Evolutionary conservation across 305 asterid species (phyloP).

Genomic region (Plantago lanceolata): DNA sequence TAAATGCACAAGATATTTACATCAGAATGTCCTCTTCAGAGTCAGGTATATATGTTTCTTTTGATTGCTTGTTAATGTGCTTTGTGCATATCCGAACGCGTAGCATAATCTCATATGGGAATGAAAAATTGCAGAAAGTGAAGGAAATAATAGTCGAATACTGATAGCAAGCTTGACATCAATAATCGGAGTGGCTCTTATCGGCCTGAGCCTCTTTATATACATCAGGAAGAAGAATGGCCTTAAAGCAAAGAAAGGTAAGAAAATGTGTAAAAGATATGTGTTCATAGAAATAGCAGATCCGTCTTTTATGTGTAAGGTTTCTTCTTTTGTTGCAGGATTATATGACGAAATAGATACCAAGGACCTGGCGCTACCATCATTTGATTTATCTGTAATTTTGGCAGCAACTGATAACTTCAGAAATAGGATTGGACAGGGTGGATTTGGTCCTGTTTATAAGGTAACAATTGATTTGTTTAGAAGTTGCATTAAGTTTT

Average conservation of each 20-base stretch:
- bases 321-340: neutral
- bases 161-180: slow-evolving; percentile 23
- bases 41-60: neutral
- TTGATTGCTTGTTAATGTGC: neutral
- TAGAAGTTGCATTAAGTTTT: too few species aligned
- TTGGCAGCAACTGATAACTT: slow-evolving; percentile 23
- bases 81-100: too few species aligned
- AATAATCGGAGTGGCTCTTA: slow-evolving; percentile 18
- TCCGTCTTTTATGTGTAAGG: too few species aligned
- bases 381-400: slow-evolving; percentile 22
- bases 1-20: slow-evolving; percentile 10
- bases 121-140: slow-evolving; percentile 13
- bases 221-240: slow-evolving; percentile 12
- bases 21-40: slow-evolving; percentile 17
- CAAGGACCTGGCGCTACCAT: slow-evolving; percentile 23
- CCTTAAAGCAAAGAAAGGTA: slow-evolving; percentile 1
- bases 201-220: slow-evolving; percentile 24
- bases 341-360: neutral
- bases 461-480: too few species aligned
- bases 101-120: neutral
- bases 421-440: slow-evolving; percentile 25
- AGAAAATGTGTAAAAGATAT: too few species aligned
- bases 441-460: slow-evolving; percentile 34
- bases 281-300: too few species aligned
- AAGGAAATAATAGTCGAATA: slow-evolving; percentile 2